Evolutionary conservation across 805 yeast genomes (phyloP).

Genomic region (Ogataea ramenticola): DNA sequence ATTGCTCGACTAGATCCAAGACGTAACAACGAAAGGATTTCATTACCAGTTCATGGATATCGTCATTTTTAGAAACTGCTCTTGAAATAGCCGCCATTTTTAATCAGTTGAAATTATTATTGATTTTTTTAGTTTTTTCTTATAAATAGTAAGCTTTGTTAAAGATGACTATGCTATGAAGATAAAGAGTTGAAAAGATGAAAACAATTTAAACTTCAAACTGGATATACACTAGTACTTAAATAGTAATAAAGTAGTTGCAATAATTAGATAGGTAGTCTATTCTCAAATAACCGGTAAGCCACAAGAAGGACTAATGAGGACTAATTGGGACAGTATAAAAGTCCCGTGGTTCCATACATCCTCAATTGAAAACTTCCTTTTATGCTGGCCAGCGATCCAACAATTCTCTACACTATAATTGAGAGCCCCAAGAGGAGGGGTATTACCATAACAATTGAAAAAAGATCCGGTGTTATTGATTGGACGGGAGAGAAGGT

Average conservation of each 20-base stretch:
- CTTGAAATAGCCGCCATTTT: slow-evolving; percentile 18
- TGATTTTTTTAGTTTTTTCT: neutral
- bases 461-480: too few relatives aligned
- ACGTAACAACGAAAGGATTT: slow-evolving; percentile 21
- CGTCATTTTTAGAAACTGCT: slow-evolving; percentile 20
- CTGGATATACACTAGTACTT: neutral
- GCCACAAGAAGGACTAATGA: too few relatives aligned
- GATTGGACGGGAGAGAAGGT: too few relatives aligned
- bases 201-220: neutral
- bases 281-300: neutral
- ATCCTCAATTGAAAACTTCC: too few relatives aligned
- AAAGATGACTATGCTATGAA: too few relatives aligned
- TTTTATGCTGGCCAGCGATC: too few relatives aligned
- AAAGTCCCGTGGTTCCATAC: too few relatives aligned
- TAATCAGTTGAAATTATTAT: neutral
- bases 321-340: too few relatives aligned
- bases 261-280: neutral
- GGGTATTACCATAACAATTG: too few relatives aligned
- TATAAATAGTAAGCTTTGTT: neutral
- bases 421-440: too few relatives aligned
- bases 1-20: slow-evolving; percentile 20
- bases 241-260: neutral
- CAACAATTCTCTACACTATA: too few relatives aligned
- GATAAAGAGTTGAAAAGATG: too few relatives aligned
- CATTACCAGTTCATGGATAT: slow-evolving; percentile 19